Percentiles rank a stretch among this genome's conserved stretches.
Conservation (phyloP, 768 basidiomycete genomes). For the Hygrophorus russula region DNA sequence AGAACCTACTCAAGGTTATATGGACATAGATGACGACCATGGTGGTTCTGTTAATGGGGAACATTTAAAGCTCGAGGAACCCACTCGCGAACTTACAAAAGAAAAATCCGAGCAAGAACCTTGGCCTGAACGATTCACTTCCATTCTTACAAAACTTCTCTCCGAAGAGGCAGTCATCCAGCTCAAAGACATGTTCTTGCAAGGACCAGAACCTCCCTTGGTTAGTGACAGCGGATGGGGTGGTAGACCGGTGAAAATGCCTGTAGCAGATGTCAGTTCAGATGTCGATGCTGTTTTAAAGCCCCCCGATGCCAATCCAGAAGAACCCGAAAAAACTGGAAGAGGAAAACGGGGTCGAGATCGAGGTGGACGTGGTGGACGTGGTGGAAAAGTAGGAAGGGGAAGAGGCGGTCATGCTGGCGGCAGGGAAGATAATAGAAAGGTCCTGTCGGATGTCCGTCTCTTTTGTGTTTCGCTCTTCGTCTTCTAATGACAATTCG, state of each 20-base stretch:
- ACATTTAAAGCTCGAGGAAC: constrained; percentile 6
- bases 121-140: constrained; percentile 58
- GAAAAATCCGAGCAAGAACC: constrained; percentile 22
- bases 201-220: constrained; percentile 72
- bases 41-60: not conserved
- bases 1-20: too few species aligned
- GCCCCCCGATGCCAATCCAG: not conserved
- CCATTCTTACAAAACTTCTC: constrained; percentile 50
- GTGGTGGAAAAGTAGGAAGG: constrained; percentile 34
- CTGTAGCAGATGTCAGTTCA: constrained; percentile 1
- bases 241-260: constrained; percentile 29
- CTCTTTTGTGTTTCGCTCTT: constrained; percentile 7
- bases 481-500: constrained; percentile 6
- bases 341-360: constrained; percentile 27
- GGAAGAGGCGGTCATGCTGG: constrained; percentile 16
- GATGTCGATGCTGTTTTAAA: too few species aligned
- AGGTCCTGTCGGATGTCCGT: constrained; percentile 75
- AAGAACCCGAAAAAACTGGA: constrained; percentile 14
- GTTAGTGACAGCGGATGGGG: constrained; percentile 71
- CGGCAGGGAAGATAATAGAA: constrained; percentile 53
- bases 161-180: constrained; percentile 45
- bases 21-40: not conserved
- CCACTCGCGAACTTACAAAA: constrained; percentile 9
- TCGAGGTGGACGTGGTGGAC: constrained; percentile 26
- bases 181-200: constrained; percentile 65